Conservation (phyloP, 108 stramenopile species). For the Nitzschia palea region DNA sequence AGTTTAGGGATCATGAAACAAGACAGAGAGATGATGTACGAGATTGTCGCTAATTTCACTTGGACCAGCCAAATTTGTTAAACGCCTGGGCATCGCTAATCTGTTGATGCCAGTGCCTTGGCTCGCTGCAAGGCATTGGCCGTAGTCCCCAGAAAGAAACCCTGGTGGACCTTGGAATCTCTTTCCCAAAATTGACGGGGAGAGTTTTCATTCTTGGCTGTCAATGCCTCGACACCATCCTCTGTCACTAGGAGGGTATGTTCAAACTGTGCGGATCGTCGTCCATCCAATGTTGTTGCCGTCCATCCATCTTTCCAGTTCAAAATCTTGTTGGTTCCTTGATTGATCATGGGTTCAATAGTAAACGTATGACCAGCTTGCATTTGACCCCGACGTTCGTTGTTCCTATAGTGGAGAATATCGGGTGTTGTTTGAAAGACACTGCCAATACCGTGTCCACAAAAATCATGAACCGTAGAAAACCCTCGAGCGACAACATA, state of each 20-base stretch:
- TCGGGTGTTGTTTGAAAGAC: slow-evolving; percentile 95
- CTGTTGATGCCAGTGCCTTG: no score
- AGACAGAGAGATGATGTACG: no score
- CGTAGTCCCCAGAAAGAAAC: slow-evolving; percentile 73
- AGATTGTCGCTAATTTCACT: no score
- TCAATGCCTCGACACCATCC: slow-evolving; percentile 86
- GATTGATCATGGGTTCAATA: slow-evolving; percentile 99
- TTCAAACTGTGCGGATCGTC: slow-evolving; percentile 88
- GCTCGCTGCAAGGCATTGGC: slow-evolving; percentile 29
- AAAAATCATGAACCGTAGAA: slow-evolving; percentile 78
- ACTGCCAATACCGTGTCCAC: slow-evolving; percentile 95
- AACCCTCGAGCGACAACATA: slow-evolving; percentile 60
- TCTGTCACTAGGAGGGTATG: slow-evolving; percentile 84
- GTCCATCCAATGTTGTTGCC: slow-evolving; percentile 79
- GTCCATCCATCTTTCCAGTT: slow-evolving; percentile 98
- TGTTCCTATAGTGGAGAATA: slow-evolving; percentile 92
- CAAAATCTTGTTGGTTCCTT: slow-evolving; percentile 58
- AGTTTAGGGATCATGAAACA: no score
- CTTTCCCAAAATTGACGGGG: slow-evolving; percentile 87
- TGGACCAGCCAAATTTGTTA: no score
- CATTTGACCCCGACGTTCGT: slow-evolving; percentile 81
- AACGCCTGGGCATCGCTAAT: no score
- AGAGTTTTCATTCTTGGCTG: slow-evolving; percentile 74
- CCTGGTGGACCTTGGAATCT: slow-evolving; percentile 65
- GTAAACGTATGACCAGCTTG: slow-evolving; percentile 95